Evolutionary conservation across 768 basidiomycete species (phyloP).

Genomic region (Roridomyces roridus): DNA sequence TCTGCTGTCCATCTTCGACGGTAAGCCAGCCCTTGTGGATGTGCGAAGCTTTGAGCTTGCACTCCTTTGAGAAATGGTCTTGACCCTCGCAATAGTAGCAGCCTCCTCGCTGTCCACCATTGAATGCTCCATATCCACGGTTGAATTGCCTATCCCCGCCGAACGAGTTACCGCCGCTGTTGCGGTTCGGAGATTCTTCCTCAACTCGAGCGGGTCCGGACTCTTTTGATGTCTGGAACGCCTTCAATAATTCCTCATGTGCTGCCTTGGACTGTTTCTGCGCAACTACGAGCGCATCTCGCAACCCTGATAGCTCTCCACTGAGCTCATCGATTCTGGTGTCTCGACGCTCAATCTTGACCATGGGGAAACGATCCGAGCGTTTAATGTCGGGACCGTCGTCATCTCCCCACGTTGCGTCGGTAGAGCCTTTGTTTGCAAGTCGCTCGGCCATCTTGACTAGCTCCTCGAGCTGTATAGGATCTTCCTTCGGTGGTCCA

Average conservation of each 20-base stretch:
- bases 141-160: background rate
- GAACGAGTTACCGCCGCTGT: background rate
- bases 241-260: conserved; percentile 7
- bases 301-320: background rate
- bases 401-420: too few relatives aligned
- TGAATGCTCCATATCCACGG: background rate
- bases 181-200: background rate
- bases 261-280: conserved; percentile 7
- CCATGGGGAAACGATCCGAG: background rate
- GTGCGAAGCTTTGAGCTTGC: conserved; percentile 1
- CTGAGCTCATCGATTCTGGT: conserved; percentile 7
- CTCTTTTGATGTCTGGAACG: background rate
- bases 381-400: background rate
- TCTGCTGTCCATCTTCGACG: conserved; percentile 11
- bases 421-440: background rate
- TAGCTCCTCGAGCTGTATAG: conserved; percentile 6
- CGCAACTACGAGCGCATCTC: background rate
- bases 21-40: conserved; percentile 7
- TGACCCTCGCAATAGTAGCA: conserved; percentile 14
- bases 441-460: conserved; percentile 6
- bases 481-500: conserved; percentile 2
- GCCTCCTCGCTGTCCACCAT: background rate
- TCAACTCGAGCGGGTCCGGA: background rate
- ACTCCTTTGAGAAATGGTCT: conserved; percentile 9
- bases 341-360: conserved; percentile 1